A percentile compares a stretch with the other conserved stretches of the same genome.
Conservation (phyloP, 352 stramenopile species). For the Pythium rishiriense region DNA sequence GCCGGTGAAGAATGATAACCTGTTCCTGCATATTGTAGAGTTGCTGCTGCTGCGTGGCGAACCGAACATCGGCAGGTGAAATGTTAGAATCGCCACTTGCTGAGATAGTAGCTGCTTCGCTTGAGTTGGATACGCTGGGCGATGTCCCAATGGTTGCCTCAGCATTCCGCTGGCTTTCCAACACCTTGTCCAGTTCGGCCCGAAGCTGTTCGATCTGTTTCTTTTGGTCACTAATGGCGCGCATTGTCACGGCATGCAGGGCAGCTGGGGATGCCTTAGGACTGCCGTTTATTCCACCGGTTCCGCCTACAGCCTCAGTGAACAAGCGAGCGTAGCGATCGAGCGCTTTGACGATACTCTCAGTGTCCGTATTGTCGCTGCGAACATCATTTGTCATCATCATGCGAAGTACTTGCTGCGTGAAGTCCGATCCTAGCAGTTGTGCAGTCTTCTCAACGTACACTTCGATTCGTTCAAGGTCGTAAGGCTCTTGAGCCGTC, state of each 20-base stretch:
- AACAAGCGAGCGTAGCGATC: slow-evolving; percentile 59
- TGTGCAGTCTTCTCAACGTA: slow-evolving; percentile 62
- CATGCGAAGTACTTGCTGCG: slow-evolving; percentile 56
- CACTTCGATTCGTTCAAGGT: slow-evolving; percentile 38
- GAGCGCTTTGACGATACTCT: slow-evolving; percentile 35
- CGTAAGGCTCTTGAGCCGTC: slow-evolving; percentile 57
- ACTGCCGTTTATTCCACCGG: neutral
- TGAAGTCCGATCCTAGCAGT: slow-evolving; percentile 64
- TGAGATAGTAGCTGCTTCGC: neutral
- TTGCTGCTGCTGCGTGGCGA: slow-evolving; percentile 29
- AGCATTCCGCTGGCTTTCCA: slow-evolving; percentile 42
- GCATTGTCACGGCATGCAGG: slow-evolving; percentile 20
- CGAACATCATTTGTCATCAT: slow-evolving; percentile 26
- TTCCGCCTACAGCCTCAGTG: slow-evolving; percentile 37
- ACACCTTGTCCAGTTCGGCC: slow-evolving; percentile 42
- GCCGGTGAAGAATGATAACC: slow-evolving; percentile 35
- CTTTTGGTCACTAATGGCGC: slow-evolving; percentile 35
- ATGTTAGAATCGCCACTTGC: neutral
- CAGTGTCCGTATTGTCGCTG: slow-evolving; percentile 1
- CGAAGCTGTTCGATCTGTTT: slow-evolving; percentile 45
- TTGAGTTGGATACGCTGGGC: neutral
- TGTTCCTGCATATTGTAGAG: slow-evolving; percentile 34
- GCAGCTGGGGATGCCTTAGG: slow-evolving; percentile 22
- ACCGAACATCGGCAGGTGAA: slow-evolving; percentile 13
- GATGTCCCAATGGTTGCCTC: slow-evolving; percentile 22